These are phyloP conservation scores for Cladosporium sp. DNA, from an alignment of 2,329 filamentous ascomycete genomes.

Conservation along the genomic window DNA sequence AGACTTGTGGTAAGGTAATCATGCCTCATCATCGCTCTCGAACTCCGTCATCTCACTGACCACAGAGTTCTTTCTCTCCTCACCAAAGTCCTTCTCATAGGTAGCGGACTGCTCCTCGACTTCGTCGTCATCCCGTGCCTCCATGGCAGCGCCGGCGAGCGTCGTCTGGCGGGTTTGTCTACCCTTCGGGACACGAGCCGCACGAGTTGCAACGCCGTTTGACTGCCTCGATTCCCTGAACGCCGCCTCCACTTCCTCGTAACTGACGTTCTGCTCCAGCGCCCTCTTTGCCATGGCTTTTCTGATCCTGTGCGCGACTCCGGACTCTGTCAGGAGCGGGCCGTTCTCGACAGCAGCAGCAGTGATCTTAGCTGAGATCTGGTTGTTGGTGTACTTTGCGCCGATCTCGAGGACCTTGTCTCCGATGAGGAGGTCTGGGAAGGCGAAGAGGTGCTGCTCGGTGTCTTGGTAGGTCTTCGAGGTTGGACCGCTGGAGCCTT, in stretches of 20 bases:
- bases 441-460: slow-evolving; percentile 4
- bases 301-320: neutral
- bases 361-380: neutral
- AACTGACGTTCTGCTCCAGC: neutral
- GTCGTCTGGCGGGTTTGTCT: neutral
- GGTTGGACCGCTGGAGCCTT: neutral
- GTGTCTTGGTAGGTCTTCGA: neutral
- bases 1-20: neutral
- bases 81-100: neutral
- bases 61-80: neutral
- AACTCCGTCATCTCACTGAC: neutral
- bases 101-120: neutral
- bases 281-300: neutral
- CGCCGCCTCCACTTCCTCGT: neutral
- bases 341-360: neutral
- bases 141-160: neutral
- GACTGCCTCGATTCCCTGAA: neutral
- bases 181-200: neutral
- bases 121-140: neutral
- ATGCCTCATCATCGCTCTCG: neutral
- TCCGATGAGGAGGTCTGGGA: neutral
- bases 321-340: neutral
- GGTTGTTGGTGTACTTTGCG: neutral
- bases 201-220: neutral
- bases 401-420: neutral